Evolutionary conservation across 2,329 filamentous ascomycete genomes (phyloP).

Genomic region (Tothia fuscella): DNA sequence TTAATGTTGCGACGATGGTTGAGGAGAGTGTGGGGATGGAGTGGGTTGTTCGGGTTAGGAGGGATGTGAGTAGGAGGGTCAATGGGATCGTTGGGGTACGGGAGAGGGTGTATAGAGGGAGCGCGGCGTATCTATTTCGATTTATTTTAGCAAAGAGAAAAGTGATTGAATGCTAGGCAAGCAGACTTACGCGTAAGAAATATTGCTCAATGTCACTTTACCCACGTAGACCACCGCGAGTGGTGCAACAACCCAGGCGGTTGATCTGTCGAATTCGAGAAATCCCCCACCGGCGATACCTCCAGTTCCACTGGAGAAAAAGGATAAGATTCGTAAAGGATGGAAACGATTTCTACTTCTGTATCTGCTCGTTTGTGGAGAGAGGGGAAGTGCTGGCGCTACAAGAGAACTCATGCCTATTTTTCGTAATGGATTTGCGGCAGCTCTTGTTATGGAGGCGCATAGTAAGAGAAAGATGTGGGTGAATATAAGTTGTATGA

Average conservation of each 20-base stretch:
- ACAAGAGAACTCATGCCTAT: constrained; percentile 33
- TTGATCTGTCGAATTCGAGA: constrained; percentile 38
- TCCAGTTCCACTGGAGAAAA: constrained; percentile 28
- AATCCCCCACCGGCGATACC: constrained; percentile 42
- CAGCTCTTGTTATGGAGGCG: constrained; percentile 35
- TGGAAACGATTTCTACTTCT: constrained; percentile 19
- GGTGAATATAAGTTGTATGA: constrained; percentile 38
- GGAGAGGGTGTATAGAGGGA: constrained; percentile 40
- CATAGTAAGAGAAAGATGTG: constrained; percentile 36
- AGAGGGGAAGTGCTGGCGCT: constrained; percentile 27
- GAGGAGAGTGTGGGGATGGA: constrained; percentile 38
- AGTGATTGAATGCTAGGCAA: neutral
- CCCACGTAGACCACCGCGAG: constrained; percentile 38
- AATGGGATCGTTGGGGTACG: constrained; percentile 40
- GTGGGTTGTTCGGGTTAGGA: constrained; percentile 34
- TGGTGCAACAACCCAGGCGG: constrained; percentile 37
- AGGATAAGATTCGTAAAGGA: constrained; percentile 13
- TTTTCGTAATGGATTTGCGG: constrained; percentile 29
- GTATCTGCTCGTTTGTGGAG: constrained; percentile 19
- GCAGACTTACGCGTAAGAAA: constrained; percentile 37
- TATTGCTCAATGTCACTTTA: constrained; percentile 41
- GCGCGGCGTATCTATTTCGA: constrained; percentile 34
- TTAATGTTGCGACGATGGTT: constrained; percentile 38
- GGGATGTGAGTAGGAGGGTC: constrained; percentile 36
- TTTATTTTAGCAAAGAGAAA: constrained; percentile 4